Conservation (phyloP, 768 basidiomycete species). For the Tubosaeta brunneosetosa region DNA sequence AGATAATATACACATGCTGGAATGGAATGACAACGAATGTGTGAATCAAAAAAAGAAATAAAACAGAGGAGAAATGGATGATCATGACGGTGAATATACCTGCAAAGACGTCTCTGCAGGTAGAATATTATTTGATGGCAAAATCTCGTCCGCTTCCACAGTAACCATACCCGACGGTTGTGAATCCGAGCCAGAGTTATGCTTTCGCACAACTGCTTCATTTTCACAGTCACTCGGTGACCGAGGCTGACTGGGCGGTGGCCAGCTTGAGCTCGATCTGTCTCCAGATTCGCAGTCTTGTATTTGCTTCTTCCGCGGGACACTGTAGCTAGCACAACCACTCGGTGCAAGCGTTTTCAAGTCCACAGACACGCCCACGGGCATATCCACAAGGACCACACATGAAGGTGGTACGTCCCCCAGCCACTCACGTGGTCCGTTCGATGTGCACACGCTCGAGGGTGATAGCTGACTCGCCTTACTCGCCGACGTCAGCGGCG, state of each 20-base stretch:
- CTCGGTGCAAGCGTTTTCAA: not conserved
- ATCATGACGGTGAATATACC: no score
- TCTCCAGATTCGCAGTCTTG: not conserved
- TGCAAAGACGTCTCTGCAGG: no score
- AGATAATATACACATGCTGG: not conserved
- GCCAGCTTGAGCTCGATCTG: not conserved
- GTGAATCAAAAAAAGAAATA: no score
- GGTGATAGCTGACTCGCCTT: slow-evolving; percentile 1
- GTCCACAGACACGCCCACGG: not conserved
- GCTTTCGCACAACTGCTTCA: not conserved
- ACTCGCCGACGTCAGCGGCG: not conserved
- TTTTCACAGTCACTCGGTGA: not conserved
- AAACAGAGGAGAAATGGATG: no score
- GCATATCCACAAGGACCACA: not conserved
- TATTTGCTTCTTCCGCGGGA: not conserved
- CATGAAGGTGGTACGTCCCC: not conserved
- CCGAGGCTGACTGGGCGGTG: not conserved
- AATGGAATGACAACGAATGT: not conserved
- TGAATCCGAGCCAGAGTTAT: not conserved
- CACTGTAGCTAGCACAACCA: not conserved
- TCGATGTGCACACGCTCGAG: not conserved
- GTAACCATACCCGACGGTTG: not conserved
- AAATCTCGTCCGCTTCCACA: not conserved
- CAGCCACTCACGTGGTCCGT: not conserved
- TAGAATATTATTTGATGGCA: no score